These are phyloP conservation scores for Stemphylium beticola DNA, from an alignment of 2,329 filamentous ascomycete species.

Conservation along the genomic window DNA sequence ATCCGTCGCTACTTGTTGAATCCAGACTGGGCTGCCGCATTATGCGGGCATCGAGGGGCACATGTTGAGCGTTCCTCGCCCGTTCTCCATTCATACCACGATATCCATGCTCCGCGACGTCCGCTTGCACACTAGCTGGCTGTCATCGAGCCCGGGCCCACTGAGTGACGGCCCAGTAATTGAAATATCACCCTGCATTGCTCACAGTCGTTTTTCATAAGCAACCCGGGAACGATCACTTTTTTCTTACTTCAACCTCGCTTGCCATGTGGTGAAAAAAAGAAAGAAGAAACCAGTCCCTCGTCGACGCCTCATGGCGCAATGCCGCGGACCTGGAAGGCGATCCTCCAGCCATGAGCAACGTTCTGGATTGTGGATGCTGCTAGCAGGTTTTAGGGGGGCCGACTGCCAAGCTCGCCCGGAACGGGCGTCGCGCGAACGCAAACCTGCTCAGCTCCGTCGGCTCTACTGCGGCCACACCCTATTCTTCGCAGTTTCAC, in stretches of 20 bases:
- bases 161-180: background rate
- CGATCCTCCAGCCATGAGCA: background rate
- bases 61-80: constrained; percentile 6
- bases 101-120: constrained; percentile 3
- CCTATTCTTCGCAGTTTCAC: background rate
- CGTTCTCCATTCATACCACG: constrained; percentile 1
- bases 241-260: background rate
- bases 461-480: constrained; percentile 5
- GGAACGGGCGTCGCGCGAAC: background rate
- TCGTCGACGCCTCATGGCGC: background rate
- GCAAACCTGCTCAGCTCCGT: background rate
- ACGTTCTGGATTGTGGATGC: background rate
- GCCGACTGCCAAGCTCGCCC: background rate
- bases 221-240: background rate
- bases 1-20: background rate
- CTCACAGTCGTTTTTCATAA: background rate
- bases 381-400: background rate
- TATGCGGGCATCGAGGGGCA: background rate
- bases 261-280: too few species aligned
- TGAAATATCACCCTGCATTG: background rate
- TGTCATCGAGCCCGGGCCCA: background rate
- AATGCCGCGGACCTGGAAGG: background rate
- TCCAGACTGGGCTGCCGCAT: background rate
- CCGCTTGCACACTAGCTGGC: background rate
- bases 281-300: background rate